These are phyloP conservation scores for Irpex sp. DNA, from an alignment of 1,284 basidiomycete genomes.

Conservation along the genomic window DNA sequence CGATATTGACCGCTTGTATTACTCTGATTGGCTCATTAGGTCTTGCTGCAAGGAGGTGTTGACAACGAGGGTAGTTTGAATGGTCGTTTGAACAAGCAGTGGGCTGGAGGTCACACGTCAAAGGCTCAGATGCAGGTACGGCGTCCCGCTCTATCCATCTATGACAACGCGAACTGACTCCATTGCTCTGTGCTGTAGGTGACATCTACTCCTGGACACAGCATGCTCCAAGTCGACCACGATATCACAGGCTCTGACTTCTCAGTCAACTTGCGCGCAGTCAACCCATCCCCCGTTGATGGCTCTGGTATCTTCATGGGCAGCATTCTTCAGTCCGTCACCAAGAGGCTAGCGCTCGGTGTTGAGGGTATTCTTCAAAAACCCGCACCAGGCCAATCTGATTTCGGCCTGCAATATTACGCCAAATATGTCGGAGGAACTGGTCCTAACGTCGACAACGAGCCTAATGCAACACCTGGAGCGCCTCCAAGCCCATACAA, in stretches of 20 bases:
- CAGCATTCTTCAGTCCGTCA: slow-evolving; percentile 94
- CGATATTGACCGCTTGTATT: background rate
- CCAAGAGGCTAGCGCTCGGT: slow-evolving; percentile 88
- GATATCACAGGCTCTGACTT: slow-evolving; percentile 92
- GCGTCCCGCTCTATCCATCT: background rate
- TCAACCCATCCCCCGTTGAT: slow-evolving; percentile 91
- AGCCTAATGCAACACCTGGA: background rate
- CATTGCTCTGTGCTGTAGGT: slow-evolving; percentile 37
- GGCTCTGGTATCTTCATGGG: slow-evolving; percentile 93
- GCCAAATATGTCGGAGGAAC: slow-evolving; percentile 58
- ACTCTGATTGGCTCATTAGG: slow-evolving; percentile 36
- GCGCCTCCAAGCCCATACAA: slow-evolving; percentile 45
- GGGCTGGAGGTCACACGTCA: slow-evolving; percentile 77
- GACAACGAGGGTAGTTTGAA: slow-evolving; percentile 93
- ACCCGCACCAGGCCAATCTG: slow-evolving; percentile 70
- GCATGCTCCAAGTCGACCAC: slow-evolving; percentile 92
- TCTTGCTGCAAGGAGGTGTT: slow-evolving; percentile 91
- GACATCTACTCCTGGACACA: slow-evolving; percentile 71
- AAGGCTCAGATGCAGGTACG: slow-evolving; percentile 55
- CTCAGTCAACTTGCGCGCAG: slow-evolving; percentile 83
- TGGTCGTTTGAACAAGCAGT: slow-evolving; percentile 88
- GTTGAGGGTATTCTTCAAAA: slow-evolving; percentile 88
- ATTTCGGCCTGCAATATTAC: slow-evolving; percentile 82
- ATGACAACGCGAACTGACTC: background rate
- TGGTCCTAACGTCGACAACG: slow-evolving; percentile 32